A percentile compares a stretch with the other conserved stretches of the same genome.
Conservation (phyloP, 306 rosid genomes). For the Senna tora region DNA sequence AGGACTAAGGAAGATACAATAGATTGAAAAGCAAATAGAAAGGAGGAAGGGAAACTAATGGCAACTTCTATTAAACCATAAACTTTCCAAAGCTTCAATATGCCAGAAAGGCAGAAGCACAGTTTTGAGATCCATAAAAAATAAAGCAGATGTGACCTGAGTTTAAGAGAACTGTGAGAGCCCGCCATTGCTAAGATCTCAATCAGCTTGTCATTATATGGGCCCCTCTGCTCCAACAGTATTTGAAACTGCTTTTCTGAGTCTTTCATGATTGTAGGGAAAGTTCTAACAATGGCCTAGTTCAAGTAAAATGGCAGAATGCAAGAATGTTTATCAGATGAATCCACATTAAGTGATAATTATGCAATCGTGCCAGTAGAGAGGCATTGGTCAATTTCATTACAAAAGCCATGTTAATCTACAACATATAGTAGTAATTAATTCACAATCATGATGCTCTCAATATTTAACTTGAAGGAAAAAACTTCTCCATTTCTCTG, state of each 20-base stretch:
- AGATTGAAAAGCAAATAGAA: not conserved
- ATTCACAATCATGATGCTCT: slow-evolving; percentile 4
- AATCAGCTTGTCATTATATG: slow-evolving; percentile 67
- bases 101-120: slow-evolving; percentile 15
- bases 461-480: not conserved
- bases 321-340: slow-evolving; percentile 26
- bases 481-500: not conserved
- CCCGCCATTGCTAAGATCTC: slow-evolving; percentile 74
- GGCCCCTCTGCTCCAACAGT: slow-evolving; percentile 57
- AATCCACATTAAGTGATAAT: slow-evolving; percentile 6
- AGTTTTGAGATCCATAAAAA: slow-evolving; percentile 18
- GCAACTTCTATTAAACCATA: not conserved
- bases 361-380: slow-evolving; percentile 8
- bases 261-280: slow-evolving; percentile 80
- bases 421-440: slow-evolving; percentile 1
- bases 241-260: slow-evolving; percentile 62
- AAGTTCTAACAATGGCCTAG: slow-evolving; percentile 68
- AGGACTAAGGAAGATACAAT: not conserved
- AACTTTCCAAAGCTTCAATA: no score
- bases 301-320: slow-evolving; percentile 38
- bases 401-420: slow-evolving; percentile 9
- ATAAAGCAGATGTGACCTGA: slow-evolving; percentile 55
- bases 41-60: not conserved
- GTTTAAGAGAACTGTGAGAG: slow-evolving; percentile 57
- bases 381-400: slow-evolving; percentile 19